Base-by-base conservation (phyloP, 371 early-diverging fungal species). In the Mortierella sp. region DNA sequence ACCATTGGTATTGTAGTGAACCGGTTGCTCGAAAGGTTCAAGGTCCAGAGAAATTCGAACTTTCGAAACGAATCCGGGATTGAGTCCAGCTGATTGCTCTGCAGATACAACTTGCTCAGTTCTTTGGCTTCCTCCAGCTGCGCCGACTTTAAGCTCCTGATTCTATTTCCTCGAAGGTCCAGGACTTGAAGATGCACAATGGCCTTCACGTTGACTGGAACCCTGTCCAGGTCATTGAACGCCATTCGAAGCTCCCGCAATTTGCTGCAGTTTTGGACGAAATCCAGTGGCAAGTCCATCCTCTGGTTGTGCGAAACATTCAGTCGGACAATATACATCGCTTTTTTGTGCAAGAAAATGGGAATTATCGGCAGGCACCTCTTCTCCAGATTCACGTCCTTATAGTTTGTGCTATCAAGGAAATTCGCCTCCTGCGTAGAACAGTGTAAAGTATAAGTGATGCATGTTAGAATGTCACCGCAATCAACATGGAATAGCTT, bases 11-110 rank as follows among this genome's bases (percentile, higher is more conserved):
- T 88, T 26, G 67, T 60, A 1, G 82, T 72, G 53, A 96, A 82
- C n/a, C 85, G 84, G 79, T 96, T 96, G 82, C 93, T 95, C 30
- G 93, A 87, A 18, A 95, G 82, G 71, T 88, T 87, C 5, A 96
- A 78, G 16, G 82, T 81, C 14, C 85, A 84, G 21, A 96, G 83
- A 43, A 82, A 65, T 14, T 74, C 66, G 28, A 93, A 87, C 1
- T 81, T 61, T 18, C 80, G 81, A 56, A 90, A 86, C 0, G 84
- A 74, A 4, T 80, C 78, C 0, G 96, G 91, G 42, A 94, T 62
- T 8, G 78, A 67, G 19, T 86, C 82, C 26, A 96, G 71, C 6
- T 84, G 83, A 71, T 96, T 96, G 71, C 92, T 91, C 50, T 86
- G 86, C 8, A 94, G 83, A 60, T 83, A 76, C 1, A 96, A 80